Evolutionary conservation across 2,329 filamentous ascomycete species (phyloP), one percentile per base, ranked within the genome.

Genomic region (Fusarium xyrophilum): DNA sequence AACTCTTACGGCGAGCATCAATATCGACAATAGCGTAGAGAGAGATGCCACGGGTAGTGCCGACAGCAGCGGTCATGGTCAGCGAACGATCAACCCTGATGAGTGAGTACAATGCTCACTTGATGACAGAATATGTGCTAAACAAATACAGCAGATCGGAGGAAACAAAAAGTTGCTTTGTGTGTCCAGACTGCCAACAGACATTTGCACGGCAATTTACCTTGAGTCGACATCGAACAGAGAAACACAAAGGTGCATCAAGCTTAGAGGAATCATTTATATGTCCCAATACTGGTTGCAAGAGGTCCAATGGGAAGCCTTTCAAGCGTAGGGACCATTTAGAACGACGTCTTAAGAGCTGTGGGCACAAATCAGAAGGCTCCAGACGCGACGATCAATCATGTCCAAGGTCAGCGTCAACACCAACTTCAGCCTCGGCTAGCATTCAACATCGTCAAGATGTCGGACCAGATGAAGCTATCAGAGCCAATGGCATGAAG

Each of bases 21-120:
- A 2, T 15, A 2, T 6, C 13, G 12, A 0, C 3, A 5, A n/a
- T 43, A 7, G 8, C 0, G 23, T 0, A 1, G 23, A 14, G 17
- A n/a, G 8, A 6, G 17, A 11, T 15, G 17, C 0, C 6, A 27
- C 17, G 2, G 8, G 1, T n/a, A 27, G 8, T 27, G 23, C 5
- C 11, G 23, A 13, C 7, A 13, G 15, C 0, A 10, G 17, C 3
- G 8, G 17, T 6, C 7, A n/a, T 27, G 8, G 8, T 5, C 42
- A 44, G 4, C 23, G 12, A 27, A 27, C 2, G 1, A 44, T 14
- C 7, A 11, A 44, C 6, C 4, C 19, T 0, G 25, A 27, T 15
- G 25, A 27, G 42, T 44, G 12, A 44, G 25, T 44, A 15, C 12
- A 44, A 0, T 27, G 8, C 12, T 10, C 4, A n/a, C 12, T 11